Conservation (phyloP, 805 yeast species). For the Wickerhamiella musiphila region DNA sequence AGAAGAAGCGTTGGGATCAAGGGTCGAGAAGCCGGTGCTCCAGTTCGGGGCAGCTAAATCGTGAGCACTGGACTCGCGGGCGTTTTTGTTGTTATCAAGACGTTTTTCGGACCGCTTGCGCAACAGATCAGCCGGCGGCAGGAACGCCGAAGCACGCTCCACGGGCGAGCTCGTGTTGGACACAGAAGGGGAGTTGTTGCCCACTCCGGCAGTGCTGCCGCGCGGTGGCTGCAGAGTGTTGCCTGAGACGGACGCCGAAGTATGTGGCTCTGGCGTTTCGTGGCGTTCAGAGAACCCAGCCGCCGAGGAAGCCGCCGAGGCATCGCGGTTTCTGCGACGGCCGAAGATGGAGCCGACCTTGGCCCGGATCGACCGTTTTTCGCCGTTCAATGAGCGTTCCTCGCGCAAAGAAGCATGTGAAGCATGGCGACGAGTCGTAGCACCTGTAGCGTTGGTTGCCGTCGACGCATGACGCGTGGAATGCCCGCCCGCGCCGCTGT, state of each 20-base stretch:
- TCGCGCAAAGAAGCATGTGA: neutral
- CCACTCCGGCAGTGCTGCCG: too few relatives aligned
- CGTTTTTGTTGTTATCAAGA: too few relatives aligned
- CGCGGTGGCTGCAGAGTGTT: too few relatives aligned
- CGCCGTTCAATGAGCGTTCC: neutral
- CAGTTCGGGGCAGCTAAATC: neutral
- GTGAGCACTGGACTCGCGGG: neutral
- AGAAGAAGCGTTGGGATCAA: neutral
- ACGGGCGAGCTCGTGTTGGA: constrained; percentile 4
- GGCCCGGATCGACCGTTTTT: constrained; percentile 7
- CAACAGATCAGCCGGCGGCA: too few relatives aligned
- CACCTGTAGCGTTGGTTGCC: neutral
- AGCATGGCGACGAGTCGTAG: constrained; percentile 1
- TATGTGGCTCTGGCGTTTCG: constrained; percentile 4
- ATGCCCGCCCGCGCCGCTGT: neutral
- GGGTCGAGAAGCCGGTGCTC: neutral
- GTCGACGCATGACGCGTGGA: neutral
- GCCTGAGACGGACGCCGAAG: constrained; percentile 14
- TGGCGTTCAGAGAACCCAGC: constrained; percentile 2
- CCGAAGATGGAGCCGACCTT: constrained; percentile 24
- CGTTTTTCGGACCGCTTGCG: too few relatives aligned
- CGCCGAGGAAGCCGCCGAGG: constrained; percentile 5
- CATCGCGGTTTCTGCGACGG: constrained; percentile 14
- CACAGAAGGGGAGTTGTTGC: too few relatives aligned
- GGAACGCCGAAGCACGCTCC: neutral